Percentiles rank a stretch among this genome's conserved stretches.
These are phyloP conservation scores for Fusarium luffae DNA, from an alignment of 2,329 filamentous ascomycete genomes.

Conservation along the genomic window DNA sequence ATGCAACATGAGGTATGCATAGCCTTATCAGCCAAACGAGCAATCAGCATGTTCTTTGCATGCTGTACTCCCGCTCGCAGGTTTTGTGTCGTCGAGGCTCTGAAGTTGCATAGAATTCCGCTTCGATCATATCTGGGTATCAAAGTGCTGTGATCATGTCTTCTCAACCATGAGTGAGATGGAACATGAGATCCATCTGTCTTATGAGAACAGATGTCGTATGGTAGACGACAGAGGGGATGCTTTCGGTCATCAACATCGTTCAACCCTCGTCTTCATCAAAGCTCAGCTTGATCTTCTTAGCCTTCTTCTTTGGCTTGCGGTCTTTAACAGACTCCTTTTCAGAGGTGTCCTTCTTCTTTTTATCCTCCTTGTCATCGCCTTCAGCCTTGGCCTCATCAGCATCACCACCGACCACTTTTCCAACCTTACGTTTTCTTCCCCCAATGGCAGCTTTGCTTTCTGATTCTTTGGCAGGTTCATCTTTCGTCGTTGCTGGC, in stretches of 20 bases:
- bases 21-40: background rate
- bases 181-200: background rate
- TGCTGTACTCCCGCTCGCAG: background rate
- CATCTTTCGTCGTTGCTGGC: slow-evolving; percentile 45
- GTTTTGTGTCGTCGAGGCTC: too few species aligned
- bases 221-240: background rate
- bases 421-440: slow-evolving; percentile 65
- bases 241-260: slow-evolving; percentile 5
- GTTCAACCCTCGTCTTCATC: slow-evolving; percentile 66
- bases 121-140: background rate
- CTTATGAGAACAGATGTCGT: background rate
- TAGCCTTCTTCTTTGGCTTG: slow-evolving; percentile 63
- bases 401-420: slow-evolving; percentile 50
- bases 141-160: slow-evolving; percentile 7
- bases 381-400: slow-evolving; percentile 41
- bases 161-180: background rate
- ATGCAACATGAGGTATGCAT: background rate
- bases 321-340: slow-evolving; percentile 47
- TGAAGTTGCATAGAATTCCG: background rate
- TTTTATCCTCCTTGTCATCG: slow-evolving; percentile 27
- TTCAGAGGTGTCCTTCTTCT: slow-evolving; percentile 30
- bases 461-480: slow-evolving; percentile 48
- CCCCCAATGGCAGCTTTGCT: slow-evolving; percentile 49
- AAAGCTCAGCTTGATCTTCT: slow-evolving; percentile 76
- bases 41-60: background rate